Percentiles rank a stretch among this genome's conserved stretches.
phyloP scores from a whole-genome alignment of 768 basidiomycete species.

The Coprinopsis strossmayeri region DNA sequence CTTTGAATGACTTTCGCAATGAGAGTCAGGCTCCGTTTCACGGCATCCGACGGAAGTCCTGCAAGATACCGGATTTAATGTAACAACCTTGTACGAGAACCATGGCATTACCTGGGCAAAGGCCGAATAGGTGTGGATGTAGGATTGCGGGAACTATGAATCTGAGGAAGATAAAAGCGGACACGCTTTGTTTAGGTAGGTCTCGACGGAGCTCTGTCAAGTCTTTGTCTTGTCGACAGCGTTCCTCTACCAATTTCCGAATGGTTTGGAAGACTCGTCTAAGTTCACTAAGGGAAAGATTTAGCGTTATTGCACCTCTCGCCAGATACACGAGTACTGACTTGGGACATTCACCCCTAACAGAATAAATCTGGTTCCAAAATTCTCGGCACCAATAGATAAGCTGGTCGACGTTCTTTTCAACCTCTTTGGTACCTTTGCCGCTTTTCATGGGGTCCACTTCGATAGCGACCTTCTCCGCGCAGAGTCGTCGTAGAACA shows the following conservation, averaged over 20 bases:
- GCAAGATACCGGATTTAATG: too few relatives aligned
- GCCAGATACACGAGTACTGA: slow-evolving; percentile 28
- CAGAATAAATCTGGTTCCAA: slow-evolving; percentile 77
- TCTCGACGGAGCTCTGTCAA: slow-evolving; percentile 41
- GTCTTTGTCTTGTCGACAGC: slow-evolving; percentile 39
- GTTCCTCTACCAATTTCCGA: slow-evolving; percentile 64
- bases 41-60: slow-evolving; percentile 62
- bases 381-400: slow-evolving; percentile 75
- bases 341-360: slow-evolving; percentile 68
- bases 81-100: too few relatives aligned
- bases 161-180: slow-evolving; percentile 84
- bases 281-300: slow-evolving; percentile 51
- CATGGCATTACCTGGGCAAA: slow-evolving; percentile 75
- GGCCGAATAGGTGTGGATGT: slow-evolving; percentile 79
- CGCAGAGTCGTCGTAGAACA: slow-evolving; percentile 61
- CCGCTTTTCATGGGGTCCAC: slow-evolving; percentile 69
- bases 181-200: slow-evolving; percentile 76
- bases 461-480: slow-evolving; percentile 74
- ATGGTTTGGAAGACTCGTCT: slow-evolving; percentile 63
- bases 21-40: slow-evolving; percentile 76
- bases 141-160: slow-evolving; percentile 88
- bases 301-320: slow-evolving; percentile 1
- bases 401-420: slow-evolving; percentile 61
- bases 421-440: slow-evolving; percentile 54
- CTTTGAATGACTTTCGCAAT: slow-evolving; percentile 90